phyloP scores from a whole-genome alignment of 2,329 filamentous ascomycete species.

The Scedosporium boydii region DNA sequence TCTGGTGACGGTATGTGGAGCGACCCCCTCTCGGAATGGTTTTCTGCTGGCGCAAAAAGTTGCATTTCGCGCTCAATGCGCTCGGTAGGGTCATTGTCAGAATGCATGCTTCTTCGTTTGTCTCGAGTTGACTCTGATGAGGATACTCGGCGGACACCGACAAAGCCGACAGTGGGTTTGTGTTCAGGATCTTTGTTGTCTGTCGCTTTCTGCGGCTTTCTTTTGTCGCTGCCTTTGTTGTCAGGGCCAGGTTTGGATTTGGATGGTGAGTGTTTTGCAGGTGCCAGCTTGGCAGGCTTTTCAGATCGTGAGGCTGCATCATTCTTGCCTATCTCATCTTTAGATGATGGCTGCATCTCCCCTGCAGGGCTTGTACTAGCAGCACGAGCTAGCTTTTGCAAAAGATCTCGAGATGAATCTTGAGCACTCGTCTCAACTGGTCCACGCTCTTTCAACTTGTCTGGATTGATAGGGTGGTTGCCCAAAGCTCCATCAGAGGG shows the following conservation, averaged over 20 bases:
- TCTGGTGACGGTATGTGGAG: constrained; percentile 36
- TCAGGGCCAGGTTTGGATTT: constrained; percentile 9
- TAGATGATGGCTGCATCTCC: constrained; percentile 11
- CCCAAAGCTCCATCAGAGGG: not conserved
- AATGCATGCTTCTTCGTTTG: constrained; percentile 39
- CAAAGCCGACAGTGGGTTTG: constrained; percentile 37
- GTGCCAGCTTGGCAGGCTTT: not conserved
- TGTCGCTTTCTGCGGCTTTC: not conserved
- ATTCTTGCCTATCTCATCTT: no score
- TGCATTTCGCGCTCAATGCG: constrained; percentile 47
- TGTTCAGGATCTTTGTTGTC: constrained; percentile 12
- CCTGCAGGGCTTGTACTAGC: constrained; percentile 33
- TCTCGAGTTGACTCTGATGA: constrained; percentile 38
- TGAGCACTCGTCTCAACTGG: not conserved
- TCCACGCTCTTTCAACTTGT: constrained; percentile 8
- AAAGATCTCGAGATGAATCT: constrained; percentile 36
- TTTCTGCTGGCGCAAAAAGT: constrained; percentile 45
- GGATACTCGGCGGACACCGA: constrained; percentile 29
- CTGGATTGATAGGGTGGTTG: not conserved
- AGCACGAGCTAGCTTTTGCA: constrained; percentile 38
- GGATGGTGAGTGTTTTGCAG: not conserved
- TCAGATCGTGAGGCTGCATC: no score
- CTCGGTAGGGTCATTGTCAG: constrained; percentile 44
- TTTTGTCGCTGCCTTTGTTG: constrained; percentile 5
- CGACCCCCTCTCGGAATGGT: constrained; percentile 46